Evolutionary conservation across 257 asterid species (phyloP).

Genomic region (Solanum lignicaule): DNA sequence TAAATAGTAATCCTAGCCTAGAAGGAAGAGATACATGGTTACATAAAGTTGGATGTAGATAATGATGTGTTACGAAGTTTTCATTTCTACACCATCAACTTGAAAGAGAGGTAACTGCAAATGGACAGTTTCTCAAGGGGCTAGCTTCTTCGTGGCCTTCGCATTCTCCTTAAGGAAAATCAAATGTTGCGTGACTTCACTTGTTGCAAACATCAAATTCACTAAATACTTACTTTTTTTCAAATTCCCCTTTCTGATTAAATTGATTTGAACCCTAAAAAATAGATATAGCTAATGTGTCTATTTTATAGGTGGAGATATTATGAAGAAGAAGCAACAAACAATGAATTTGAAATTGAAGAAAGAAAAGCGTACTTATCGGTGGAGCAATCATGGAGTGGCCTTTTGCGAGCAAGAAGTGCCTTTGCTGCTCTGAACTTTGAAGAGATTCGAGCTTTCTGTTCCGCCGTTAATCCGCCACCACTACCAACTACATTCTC

Average conservation of each 20-base stretch:
- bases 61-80: not conserved
- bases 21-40: not conserved
- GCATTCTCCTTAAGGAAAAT: not conserved
- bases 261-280: not conserved
- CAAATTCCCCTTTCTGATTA: not conserved
- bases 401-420: constrained; percentile 66
- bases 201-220: not conserved
- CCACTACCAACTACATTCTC: constrained; percentile 41
- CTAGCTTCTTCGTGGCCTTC: not conserved
- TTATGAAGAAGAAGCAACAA: not conserved
- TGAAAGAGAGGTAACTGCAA: not conserved
- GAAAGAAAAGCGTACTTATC: not conserved
- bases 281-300: not conserved
- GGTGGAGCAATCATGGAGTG: constrained; percentile 10
- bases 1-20: not conserved
- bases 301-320: not conserved
- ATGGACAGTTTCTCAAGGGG: not conserved
- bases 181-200: not conserved
- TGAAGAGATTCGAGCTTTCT: constrained; percentile 67
- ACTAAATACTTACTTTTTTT: not conserved
- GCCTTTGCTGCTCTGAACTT: constrained; percentile 82
- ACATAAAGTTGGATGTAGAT: not conserved
- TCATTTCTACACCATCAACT: not conserved
- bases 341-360: not conserved
- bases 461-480: constrained; percentile 72